A percentile compares a stretch with the other conserved stretches of the same genome.
Conservation (phyloP, 2,329 filamentous ascomycete genomes). For the Blastomyces silverae region DNA sequence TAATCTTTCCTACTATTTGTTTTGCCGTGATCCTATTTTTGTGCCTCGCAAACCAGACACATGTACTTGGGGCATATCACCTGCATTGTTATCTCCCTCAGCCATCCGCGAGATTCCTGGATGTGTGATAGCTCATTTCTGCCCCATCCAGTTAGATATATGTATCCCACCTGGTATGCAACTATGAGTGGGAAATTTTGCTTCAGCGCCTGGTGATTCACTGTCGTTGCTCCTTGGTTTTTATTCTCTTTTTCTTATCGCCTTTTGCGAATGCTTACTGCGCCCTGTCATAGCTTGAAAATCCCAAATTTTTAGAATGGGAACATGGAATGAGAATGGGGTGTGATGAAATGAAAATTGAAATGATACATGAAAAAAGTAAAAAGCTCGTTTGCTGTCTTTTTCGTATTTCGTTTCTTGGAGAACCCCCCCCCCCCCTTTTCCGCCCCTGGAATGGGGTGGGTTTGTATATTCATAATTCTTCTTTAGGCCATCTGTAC, state of each 20-base stretch:
- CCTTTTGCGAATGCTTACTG: not conserved
- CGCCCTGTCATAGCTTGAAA: not conserved
- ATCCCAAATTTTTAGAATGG: not conserved
- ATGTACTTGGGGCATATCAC: not conserved
- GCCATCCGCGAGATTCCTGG: not conserved
- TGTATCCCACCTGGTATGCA: not conserved
- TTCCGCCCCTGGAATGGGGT: no score
- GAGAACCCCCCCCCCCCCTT: no score
- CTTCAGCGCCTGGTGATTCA: not conserved
- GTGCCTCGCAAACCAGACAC: not conserved
- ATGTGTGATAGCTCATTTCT: not conserved
- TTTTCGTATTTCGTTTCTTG: not conserved
- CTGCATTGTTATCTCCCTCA: not conserved
- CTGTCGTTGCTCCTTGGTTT: not conserved
- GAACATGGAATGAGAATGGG: not conserved
- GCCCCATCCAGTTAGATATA: not conserved
- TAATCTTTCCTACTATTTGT: not conserved
- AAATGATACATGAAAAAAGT: not conserved
- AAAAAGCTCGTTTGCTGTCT: not conserved
- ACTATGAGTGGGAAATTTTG: not conserved
- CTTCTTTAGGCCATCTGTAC: not conserved
- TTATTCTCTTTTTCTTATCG: no score
- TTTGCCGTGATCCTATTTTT: not conserved
- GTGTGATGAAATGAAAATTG: not conserved
- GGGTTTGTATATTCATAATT: not conserved